These are phyloP conservation scores for Coemansia pectinata DNA, from an alignment of 192 early-diverging fungal species.

Conservation along the genomic window DNA sequence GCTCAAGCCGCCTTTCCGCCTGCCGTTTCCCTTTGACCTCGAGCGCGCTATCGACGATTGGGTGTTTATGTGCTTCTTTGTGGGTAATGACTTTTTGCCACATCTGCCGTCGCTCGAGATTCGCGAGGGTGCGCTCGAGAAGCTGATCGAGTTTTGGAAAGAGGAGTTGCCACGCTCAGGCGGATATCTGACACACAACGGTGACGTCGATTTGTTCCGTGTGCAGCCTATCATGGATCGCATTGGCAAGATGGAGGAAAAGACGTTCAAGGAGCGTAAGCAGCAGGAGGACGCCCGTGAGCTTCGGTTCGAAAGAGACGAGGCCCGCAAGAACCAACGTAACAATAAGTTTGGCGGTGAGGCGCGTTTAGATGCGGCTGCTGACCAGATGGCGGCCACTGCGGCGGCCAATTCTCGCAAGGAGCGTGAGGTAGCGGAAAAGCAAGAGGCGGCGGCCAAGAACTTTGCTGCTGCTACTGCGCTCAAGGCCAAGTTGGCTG, in stretches of 20 bases:
- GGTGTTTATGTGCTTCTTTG: constrained; percentile 96
- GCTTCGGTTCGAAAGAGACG: constrained; percentile 22
- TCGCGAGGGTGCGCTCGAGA: constrained; percentile 90
- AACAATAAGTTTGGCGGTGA: constrained; percentile 23
- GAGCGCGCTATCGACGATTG: constrained; percentile 97
- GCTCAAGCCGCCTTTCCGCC: constrained; percentile 62
- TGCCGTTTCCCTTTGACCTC: constrained; percentile 81
- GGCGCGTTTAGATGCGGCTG: constrained; percentile 38
- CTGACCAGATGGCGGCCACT: constrained; percentile 51
- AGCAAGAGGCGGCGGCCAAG: constrained; percentile 26
- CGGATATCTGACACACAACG: constrained; percentile 85
- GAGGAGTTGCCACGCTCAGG: constrained; percentile 68
- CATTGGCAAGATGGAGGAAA: constrained; percentile 81
- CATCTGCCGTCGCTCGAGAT: constrained; percentile 94
- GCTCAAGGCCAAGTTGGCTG: constrained; percentile 62
- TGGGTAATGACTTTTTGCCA: constrained; percentile 98
- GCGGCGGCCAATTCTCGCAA: constrained; percentile 53
- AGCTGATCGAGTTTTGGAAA: constrained; percentile 90
- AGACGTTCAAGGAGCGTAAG: constrained; percentile 71
- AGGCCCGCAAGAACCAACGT: background rate
- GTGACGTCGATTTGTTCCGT: constrained; percentile 72
- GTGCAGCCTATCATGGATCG: constrained; percentile 79
- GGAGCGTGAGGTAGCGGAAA: constrained; percentile 20
- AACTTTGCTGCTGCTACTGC: constrained; percentile 63
- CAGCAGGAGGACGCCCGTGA: constrained; percentile 56